Evolutionary conservation across 1,284 basidiomycete species (phyloP), one percentile per base, ranked within the genome.

Genomic region (Ganoderma leucocontextum): DNA sequence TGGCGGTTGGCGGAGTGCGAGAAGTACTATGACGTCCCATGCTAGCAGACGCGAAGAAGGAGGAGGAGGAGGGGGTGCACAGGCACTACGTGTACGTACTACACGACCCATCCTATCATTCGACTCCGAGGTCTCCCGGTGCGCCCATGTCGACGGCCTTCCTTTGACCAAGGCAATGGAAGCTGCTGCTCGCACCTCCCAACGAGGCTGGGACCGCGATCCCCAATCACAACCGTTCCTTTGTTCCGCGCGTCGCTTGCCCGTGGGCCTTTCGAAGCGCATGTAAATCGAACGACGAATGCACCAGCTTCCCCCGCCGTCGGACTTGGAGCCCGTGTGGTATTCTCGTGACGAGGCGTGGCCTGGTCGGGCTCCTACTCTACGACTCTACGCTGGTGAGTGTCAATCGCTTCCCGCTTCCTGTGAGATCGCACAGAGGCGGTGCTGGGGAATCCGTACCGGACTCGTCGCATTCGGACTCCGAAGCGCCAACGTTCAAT

Each of bases 381-480:
- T 10, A 49, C 22, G 47, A 49, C 22, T 25, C 47, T 35, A 7
- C 12, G 0, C 22, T 35, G 52, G 52, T 35, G 52, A 55, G 52
- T 55, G 52, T 13, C 35, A n/a, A 38, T 36, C 35, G 55, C 55
- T 38, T 58, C n/a, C 19, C 55, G 35, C 55, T 38, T 58, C 55
- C 19, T 38, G 55, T 38, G 55, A 58, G 55, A 58, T 58, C 55
- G 55, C 33, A 17, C 33, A 10, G 35, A 58, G 55, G 55, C 55
- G 8, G 55, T 58, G 55, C 55, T 19, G 47, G 55, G 35, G 35
- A 58, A 19, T 38, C 55, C 55, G 55, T 38, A 17, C 55, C 55
- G 55, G 55, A 58, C 55, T 55, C 52, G 52, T 35, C 29, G 10
- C 52, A 19, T 33, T 55, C 52, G 55, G 55, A 36, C 35, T n/a